Evolutionary conservation across 805 yeast genomes (phyloP), one percentile per base, ranked within the genome.

Genomic region (Wickerhamiella slavikovae): DNA sequence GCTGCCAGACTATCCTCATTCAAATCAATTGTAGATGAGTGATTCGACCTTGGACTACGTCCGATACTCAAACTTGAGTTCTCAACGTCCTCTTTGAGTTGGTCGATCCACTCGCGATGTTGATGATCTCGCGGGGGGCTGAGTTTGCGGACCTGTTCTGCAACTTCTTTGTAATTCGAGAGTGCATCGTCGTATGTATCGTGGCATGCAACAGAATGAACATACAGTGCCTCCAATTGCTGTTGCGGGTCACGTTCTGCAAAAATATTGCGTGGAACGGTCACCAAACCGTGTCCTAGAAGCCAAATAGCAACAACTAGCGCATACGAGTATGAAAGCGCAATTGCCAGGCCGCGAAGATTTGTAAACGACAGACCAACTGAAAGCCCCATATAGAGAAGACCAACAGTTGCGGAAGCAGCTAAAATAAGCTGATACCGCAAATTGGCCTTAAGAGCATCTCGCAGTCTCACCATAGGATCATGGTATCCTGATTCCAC

Each of bases 201-300:
- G 33, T 69, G 62, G 5, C 66, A 44, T 13, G 47, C 50, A 0
- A 79, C 75, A 1, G 82, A 59, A 34, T 61, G 62, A 29, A 58
- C 35, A 47, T 77, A 77, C 18, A 54, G 42, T 5, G 43, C 40
- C 11, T 47, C 44, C 18, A 63, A 44, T 22, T 48, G 47, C 8
- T 42, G 31, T 6, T 44, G 62, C n/a, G n/a, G n/a, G 46, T 63
- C 48, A 35, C 53, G 33, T 35, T 51, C 43, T 22, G 42, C 22
- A 50, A 57, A 51, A 37, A 52, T 37, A 30, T 54, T 47, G 33
- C 76, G 58, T 0, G 93, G 91, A 2, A 77, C 57, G 25, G 63
- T 60, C 12, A 76, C 64, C 28, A 76, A 50, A 0, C 93, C 92
- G 47, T 78, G 83, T 2, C 85, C 77, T 76, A 79, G 69, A 34